Base-by-base conservation (phyloP, 495 filamentous ascomycete genomes). In the Penicillium ucsense region DNA sequence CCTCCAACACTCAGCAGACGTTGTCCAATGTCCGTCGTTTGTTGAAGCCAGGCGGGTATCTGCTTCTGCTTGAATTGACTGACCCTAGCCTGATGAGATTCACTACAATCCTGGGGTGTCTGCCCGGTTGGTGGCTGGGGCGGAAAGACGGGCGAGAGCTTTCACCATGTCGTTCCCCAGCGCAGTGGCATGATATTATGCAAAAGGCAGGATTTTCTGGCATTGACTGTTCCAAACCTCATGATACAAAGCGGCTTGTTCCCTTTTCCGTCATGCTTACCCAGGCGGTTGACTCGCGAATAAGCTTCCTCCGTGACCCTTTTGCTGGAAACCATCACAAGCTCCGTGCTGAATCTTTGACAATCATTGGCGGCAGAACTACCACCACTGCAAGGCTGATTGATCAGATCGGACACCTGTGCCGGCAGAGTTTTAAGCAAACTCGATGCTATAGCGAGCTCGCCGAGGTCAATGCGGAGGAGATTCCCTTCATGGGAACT, bases 41-140 rank as follows among this genome's bases (percentile, higher is more conserved):
- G 0, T 45, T 83, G 8, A 76, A 73, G 43, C 77, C 79, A 6
- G 79, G 76, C 20, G 79, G 79, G 3, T 70, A 68, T 44, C 49
- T 82, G 1, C 11, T 80, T 0, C 12, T 79, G 4, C 38, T 69
- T 0, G 78, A 82, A 45, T 20, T 75, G 4, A 74, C 70, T 0
- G 51, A 67, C 35, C 54, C 64, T 6, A 61, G 55, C 4, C 51
- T 51, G 4, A 48, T 67, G 34, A 50, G 51, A 6, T 50, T 62
- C 29, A 51, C 51, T 0, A 41, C 66, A 11, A 55, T 74, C 3
- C 60, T 79, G 2, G 64, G 64, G 11, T 54, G 55, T 3, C 53
- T 79, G 0, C 63, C 70, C 5, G 73, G 66, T 0, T 82, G 78
- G 77, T 81, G 76, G 76, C 46, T 66, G 9, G 75, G 76, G 7